Percentiles rank a stretch among this genome's conserved stretches.
Conservation (phyloP, 2,329 filamentous ascomycete species). For the Ophiosphaerella herpotricha region DNA sequence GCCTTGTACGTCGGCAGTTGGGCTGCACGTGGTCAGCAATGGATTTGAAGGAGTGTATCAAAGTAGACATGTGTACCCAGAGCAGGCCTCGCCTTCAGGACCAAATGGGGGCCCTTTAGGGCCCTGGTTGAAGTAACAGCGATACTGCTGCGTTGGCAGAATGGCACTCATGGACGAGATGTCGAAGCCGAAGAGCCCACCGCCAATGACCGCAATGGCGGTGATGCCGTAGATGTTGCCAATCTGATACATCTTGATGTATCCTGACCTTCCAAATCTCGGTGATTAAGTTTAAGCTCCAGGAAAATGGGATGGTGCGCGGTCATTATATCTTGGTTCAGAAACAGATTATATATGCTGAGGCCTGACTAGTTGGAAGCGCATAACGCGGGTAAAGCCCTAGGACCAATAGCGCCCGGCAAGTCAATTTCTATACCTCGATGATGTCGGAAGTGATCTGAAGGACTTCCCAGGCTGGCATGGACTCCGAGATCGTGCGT, state of each 20-base stretch:
- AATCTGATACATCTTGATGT: constrained; percentile 46
- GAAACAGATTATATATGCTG: no score
- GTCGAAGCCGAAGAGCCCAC: constrained; percentile 77
- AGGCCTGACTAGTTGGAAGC: no score
- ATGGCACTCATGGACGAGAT: constrained; percentile 72
- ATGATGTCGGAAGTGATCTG: constrained; percentile 14
- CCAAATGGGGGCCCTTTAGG: constrained; percentile 38
- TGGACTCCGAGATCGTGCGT: constrained; percentile 18
- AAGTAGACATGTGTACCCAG: constrained; percentile 50
- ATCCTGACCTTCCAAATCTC: no score
- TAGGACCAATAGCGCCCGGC: constrained; percentile 12
- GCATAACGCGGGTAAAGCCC: constrained; percentile 14
- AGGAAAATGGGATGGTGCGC: neutral
- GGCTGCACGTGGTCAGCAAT: neutral
- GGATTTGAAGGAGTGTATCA: constrained; percentile 10
- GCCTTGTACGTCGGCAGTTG: constrained; percentile 60
- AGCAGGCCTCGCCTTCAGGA: constrained; percentile 49
- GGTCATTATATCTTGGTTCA: no score
- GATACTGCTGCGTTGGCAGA: constrained; percentile 70
- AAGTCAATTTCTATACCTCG: constrained; percentile 15
- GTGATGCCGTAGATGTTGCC: constrained; percentile 64
- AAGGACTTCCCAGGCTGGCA: constrained; percentile 19
- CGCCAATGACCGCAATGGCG: constrained; percentile 65
- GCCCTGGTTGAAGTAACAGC: constrained; percentile 70
- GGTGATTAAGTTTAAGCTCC: neutral